Percentiles rank a stretch among this genome's conserved stretches.
Conservation (phyloP, 495 filamentous ascomycete genomes). For the Cenococcum geophilum region DNA sequence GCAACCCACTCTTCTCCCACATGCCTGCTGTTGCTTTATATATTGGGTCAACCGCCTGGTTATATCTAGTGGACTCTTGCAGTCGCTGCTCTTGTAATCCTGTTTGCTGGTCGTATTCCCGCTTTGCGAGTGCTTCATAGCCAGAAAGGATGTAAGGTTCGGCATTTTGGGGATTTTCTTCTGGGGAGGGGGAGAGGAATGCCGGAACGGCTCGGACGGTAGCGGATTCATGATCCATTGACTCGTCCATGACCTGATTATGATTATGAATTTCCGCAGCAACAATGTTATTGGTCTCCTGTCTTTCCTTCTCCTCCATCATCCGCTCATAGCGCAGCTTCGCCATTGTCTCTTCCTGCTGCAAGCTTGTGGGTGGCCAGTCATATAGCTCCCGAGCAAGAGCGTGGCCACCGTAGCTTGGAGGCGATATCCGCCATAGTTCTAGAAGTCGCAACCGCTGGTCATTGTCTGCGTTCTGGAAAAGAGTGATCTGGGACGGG, state of each 20-base stretch:
- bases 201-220: too few relatives aligned
- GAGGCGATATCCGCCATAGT: slow-evolving; percentile 40
- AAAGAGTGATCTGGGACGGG: slow-evolving; percentile 39
- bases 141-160: slow-evolving; percentile 36
- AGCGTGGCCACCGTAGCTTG: slow-evolving; percentile 10
- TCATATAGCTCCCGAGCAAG: slow-evolving; percentile 26
- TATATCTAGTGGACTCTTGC: slow-evolving; percentile 31
- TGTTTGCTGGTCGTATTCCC: slow-evolving; percentile 33
- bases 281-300: slow-evolving; percentile 9
- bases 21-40: slow-evolving; percentile 21
- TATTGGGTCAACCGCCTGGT: slow-evolving; percentile 33
- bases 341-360: slow-evolving; percentile 38
- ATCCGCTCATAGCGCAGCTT: slow-evolving; percentile 34
- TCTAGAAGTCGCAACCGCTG: slow-evolving; percentile 39
- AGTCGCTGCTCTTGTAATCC: slow-evolving; percentile 19
- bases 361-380: slow-evolving; percentile 34
- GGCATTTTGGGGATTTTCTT: slow-evolving; percentile 5
- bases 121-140: slow-evolving; percentile 31
- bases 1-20: slow-evolving; percentile 27
- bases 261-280: neutral
- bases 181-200: too few relatives aligned
- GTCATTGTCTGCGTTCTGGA: slow-evolving; percentile 37
- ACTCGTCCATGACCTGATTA: slow-evolving; percentile 22
- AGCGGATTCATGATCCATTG: slow-evolving; percentile 19
- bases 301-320: slow-evolving; percentile 17